Base-by-base conservation (phyloP, 2,329 filamentous ascomycete species). In the Boeremia lycopersici region DNA sequence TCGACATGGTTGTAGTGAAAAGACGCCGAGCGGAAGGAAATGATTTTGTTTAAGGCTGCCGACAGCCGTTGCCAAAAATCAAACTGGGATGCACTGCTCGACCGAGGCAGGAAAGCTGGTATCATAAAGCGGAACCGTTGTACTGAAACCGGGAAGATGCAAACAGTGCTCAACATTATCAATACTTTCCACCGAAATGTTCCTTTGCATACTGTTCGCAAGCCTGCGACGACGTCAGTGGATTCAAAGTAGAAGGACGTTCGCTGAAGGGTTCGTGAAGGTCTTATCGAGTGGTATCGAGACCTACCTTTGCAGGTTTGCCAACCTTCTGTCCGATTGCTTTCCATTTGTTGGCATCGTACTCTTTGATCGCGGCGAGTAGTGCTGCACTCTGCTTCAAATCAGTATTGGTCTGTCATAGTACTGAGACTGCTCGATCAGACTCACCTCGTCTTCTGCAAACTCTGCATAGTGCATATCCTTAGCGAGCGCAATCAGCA, bases 401-500 rank as follows among this genome's bases (percentile, higher is more conserved):
- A 62, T 74, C 59, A 74, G 68, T 57, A 58, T 52, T 45, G 61
- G 53, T 53, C 36, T 43, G 50, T 54, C 28, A 30, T n/a, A 23
- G 25, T 17, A 53, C 53, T 48, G 36, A 59, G 50, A 42, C 19
- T 15, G 46, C 30, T 36, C 36, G 42, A 38, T 39, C 28, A 52
- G 63, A 63, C 65, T 77, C 80, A 96, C 91, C 86, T 97, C 95
- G 72, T 98, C 92, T 80, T 97, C 93, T 44, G 91, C 93, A 75
- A 99, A 98, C 74, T 98, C 95, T 62, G 95, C 95, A 75, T 98
- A 98, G 74, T 99, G 95, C 95, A 99, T 99, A 69, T 99, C 95
- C 90, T 95, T 69, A 57, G 54, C 39, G 28, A 53, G 47, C 41
- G n/a, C 46, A 50, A 59, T 74, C 56, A 75, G 69, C 15, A 55